A percentile compares a stretch with the other conserved stretches of the same genome.
Conservation (phyloP, 768 basidiomycete genomes). For the Auricularia heimuer region DNA sequence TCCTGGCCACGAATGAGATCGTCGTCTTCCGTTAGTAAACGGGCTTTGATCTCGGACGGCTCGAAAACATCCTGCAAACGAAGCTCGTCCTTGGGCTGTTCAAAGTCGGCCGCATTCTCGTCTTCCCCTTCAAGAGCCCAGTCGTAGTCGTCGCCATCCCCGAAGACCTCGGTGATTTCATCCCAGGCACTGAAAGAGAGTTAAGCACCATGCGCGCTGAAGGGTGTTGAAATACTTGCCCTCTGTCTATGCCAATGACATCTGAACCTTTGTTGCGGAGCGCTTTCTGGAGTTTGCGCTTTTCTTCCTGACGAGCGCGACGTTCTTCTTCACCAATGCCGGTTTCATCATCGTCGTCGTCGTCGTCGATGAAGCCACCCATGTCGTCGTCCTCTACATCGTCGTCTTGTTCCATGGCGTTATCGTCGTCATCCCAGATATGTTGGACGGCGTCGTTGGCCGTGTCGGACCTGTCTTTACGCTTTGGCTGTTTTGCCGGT, state of each 20-base stretch:
- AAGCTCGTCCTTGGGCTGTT: constrained; percentile 57
- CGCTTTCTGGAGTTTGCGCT: constrained; percentile 49
- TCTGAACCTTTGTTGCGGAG: constrained; percentile 60
- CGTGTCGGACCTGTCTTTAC: constrained; percentile 47
- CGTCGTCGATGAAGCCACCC: constrained; percentile 57
- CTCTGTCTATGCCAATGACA: constrained; percentile 71
- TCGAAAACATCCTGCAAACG: constrained; percentile 88
- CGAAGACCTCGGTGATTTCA: constrained; percentile 93
- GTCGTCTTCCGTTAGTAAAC: constrained; percentile 87
- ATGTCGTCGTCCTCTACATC: constrained; percentile 75
- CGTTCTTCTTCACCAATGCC: constrained; percentile 67
- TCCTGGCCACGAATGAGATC: constrained; percentile 84
- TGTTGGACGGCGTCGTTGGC: constrained; percentile 48
- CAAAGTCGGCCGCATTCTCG: constrained; percentile 38
- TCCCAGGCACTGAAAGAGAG: constrained; percentile 69
- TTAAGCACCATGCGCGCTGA: constrained; percentile 8
- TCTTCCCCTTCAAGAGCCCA: constrained; percentile 88
- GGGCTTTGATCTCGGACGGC: constrained; percentile 86
- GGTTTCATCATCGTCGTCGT: constrained; percentile 38
- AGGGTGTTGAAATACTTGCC: constrained; percentile 22
- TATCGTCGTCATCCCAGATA: constrained; percentile 79
- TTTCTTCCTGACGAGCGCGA: constrained; percentile 59
- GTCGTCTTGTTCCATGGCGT: constrained; percentile 36
- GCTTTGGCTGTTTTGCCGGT: constrained; percentile 33
- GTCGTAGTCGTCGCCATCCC: constrained; percentile 92